A percentile compares a stretch with the other conserved stretches of the same genome.
phyloP scores from a whole-genome alignment of 768 basidiomycete species.

The Grammothele lineata region DNA sequence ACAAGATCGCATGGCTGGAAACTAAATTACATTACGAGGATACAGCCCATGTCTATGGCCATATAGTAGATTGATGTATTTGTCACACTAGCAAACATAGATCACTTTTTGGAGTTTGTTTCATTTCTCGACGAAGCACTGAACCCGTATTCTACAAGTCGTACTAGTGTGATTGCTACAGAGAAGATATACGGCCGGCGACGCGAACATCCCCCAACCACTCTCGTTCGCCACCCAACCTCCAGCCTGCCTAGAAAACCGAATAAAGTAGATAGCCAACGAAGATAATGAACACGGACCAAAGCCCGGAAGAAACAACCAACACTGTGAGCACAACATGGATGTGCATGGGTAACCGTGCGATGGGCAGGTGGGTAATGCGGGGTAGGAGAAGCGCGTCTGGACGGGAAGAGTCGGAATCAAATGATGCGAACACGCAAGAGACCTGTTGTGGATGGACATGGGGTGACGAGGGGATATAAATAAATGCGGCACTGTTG shows the following conservation, averaged over 20 bases:
- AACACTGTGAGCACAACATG: neutral
- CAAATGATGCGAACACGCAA: no score
- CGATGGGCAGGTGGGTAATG: no score
- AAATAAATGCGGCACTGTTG: conserved; percentile 6
- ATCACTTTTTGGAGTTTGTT: neutral
- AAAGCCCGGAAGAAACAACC: neutral
- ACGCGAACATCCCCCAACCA: no score
- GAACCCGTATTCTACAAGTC: neutral
- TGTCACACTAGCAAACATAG: neutral
- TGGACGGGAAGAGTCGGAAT: no score
- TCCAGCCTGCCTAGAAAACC: neutral
- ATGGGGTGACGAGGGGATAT: neutral
- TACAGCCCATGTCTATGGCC: no score
- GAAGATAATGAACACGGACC: neutral
- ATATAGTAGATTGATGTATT: neutral
- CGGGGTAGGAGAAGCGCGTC: no score
- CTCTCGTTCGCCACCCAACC: no score
- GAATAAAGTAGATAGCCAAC: neutral
- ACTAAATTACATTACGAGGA: no score
- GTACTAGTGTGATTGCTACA: neutral
- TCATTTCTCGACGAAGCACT: neutral
- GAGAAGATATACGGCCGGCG: neutral
- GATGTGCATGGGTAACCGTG: neutral
- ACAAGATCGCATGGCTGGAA: no score
- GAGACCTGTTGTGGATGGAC: no score